These are phyloP conservation scores for Termitomyces sp. DNA, from an alignment of 768 basidiomycete species.

Conservation along the genomic window DNA sequence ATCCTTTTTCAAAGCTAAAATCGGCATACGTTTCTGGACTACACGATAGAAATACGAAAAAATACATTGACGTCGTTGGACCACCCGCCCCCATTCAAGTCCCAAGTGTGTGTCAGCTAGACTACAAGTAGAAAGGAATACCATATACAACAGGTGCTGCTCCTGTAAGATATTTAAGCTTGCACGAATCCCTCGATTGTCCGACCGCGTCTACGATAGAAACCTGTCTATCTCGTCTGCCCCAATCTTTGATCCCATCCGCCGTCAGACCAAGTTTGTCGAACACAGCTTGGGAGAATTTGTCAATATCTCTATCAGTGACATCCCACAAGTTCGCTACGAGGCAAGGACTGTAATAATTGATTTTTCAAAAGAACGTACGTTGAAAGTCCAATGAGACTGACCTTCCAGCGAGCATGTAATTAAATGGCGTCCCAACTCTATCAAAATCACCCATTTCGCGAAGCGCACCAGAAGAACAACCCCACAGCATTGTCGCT, in stretches of 20 bases:
- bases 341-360: constrained; percentile 69
- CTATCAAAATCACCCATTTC: constrained; percentile 96
- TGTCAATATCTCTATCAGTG: constrained; percentile 96
- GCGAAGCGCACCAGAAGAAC: constrained; percentile 85
- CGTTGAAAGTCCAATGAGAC: constrained; percentile 26
- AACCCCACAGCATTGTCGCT: constrained; percentile 97
- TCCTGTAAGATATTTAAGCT: constrained; percentile 90
- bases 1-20: not conserved
- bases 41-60: not conserved
- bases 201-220: constrained; percentile 75
- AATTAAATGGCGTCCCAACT: constrained; percentile 88
- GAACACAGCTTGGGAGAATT: constrained; percentile 83
- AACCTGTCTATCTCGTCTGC: constrained; percentile 30
- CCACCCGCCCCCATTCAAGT: not conserved
- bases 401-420: constrained; percentile 97
- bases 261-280: constrained; percentile 58
- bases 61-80: not conserved
- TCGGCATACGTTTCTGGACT: not conserved
- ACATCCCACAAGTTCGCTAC: constrained; percentile 98
- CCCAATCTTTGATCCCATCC: constrained; percentile 26
- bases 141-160: constrained; percentile 96
- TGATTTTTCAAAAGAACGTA: not conserved
- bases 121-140: constrained; percentile 81
- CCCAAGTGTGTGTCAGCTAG: not conserved
- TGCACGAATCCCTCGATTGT: constrained; percentile 75